phyloP scores from a whole-genome alignment of 2,329 filamentous ascomycete species.

The Anthostomella pinea region DNA sequence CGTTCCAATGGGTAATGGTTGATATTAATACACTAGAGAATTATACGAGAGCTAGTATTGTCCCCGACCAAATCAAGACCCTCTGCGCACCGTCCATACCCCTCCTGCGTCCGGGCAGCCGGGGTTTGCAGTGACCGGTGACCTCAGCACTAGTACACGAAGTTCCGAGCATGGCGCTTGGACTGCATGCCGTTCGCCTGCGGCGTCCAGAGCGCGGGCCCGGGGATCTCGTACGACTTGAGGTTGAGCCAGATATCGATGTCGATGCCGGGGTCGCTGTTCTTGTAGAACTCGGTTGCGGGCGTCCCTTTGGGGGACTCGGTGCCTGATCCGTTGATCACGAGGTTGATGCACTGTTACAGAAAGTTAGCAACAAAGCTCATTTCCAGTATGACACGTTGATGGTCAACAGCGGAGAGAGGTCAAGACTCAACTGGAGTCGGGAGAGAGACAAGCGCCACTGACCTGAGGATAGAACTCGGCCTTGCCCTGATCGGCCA shows the following conservation, averaged over 20 bases:
- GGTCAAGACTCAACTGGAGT: not conserved
- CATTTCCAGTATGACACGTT: not conserved
- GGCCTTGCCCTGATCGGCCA: slow-evolving; percentile 14
- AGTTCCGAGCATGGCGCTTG: too few relatives aligned
- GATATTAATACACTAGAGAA: too few relatives aligned
- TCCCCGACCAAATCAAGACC: too few relatives aligned
- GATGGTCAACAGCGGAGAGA: not conserved
- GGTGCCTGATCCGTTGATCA: slow-evolving; percentile 18
- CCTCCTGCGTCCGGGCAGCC: too few relatives aligned
- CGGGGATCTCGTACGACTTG: slow-evolving; percentile 19
- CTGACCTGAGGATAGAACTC: slow-evolving; percentile 27
- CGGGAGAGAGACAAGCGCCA: too few relatives aligned
- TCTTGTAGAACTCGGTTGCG: slow-evolving; percentile 17
- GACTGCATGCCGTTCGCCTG: too few relatives aligned
- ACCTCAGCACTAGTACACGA: too few relatives aligned
- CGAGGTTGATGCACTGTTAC: slow-evolving; percentile 24
- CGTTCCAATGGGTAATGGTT: too few relatives aligned
- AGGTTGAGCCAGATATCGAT: slow-evolving; percentile 19
- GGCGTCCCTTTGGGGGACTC: slow-evolving; percentile 12
- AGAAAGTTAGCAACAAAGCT: slow-evolving; percentile 5
- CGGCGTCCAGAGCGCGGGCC: too few relatives aligned
- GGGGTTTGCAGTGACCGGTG: too few relatives aligned
- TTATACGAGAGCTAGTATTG: too few relatives aligned
- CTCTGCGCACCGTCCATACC: too few relatives aligned
- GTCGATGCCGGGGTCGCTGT: slow-evolving; percentile 15